Base-by-base conservation (phyloP, 2,329 filamentous ascomycete genomes). In the Aspergillus pseudonomiae region DNA sequence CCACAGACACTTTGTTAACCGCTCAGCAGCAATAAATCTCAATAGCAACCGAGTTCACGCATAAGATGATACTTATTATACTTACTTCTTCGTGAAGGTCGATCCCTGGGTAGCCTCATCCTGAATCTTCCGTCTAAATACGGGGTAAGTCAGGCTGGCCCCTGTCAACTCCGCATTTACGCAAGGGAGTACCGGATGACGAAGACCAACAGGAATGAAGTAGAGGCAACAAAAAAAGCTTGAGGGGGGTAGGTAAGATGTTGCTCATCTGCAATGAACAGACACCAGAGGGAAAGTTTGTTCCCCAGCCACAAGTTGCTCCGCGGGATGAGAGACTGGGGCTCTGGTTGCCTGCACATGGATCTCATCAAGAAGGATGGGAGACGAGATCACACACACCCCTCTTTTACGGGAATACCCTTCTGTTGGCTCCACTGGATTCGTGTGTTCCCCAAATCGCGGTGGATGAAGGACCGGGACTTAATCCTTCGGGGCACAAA, bases 131-230 rank as follows among this genome's bases (percentile, higher is more conserved):
- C 21, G 48, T 43, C 36, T 4, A 54, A 21, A 55, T 39, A 55
- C 32, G 32, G 52, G 52, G 52, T 55, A 55, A 55, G 19, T n/a
- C 36, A 36, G 34, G 39, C 14, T 36, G 26, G 39, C 59, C 62
- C 67, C 52, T 68, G 63, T 67, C 62, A 63, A 26, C 65, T 65
- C 67, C 67, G 67, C 67, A 68, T 60, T 67, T 16, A 67, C 61
- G 60, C 63, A 64, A 68, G 65, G 63, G 60, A 59, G 54, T 34
- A 61, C n/a, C n/a, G 39, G n/a, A 39, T 28, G 59, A 57, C 59
- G 52, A 36, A 36, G 30, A 32, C 28, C 52, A 26, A 32, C 52
- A 54, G 30, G 52, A 54, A 54, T 54, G 52, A 34, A 46, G 16
- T 6, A 39, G 14, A 19, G 5, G 2, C 12, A 39, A 39, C 19